Evolutionary conservation across 2,329 filamentous ascomycete species (phyloP), one percentile per base, ranked within the genome.

Genomic region (Cryphonectria naterciae): DNA sequence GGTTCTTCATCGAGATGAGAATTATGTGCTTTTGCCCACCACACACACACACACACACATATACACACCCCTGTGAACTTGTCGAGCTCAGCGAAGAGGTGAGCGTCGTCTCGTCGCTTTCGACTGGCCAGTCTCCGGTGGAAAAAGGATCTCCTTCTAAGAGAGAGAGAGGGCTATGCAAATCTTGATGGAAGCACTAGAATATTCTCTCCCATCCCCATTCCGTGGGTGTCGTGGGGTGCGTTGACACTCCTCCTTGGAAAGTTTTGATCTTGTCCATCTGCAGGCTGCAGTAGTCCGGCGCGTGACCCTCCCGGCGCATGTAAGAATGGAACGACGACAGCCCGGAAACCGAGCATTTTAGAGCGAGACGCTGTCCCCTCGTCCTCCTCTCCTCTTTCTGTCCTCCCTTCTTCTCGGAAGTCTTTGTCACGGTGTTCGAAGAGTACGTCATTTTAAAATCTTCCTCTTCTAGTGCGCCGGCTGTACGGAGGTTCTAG

Each of bases 311-410:
- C n/a, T n/a, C 15, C 17, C 41, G 19, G 17, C 41, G 25, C 41
- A 43, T 11, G 62, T 65, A 28, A 65, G 62, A 43, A 65, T 65
- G 62, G 62, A 32, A 22, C n/a, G 46, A 65, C 25, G 41, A 43
- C 39, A 28, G 25, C 7, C 62, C 62, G 62, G 28, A 37, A 22
- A 17, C 61, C 61, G 41, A 41, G 61, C 61, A 1, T 17, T 22
- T 39, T 22, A 17, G n/a, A 43, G 35, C 61, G 37, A 64, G 17
- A 56, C 4, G 61, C 25, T 15, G 43, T 2, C 15, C 25, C 10
- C 25, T 25, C 7, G 39, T 41, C 15, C 41, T 43, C 41, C 4
- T 13, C 32, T 11, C 39, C 39, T 46, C 43, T 46, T 4, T 46
- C 43, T 22, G 19, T 49, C 22, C 46, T 2, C 6, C 46, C 22